Evolutionary conservation across 345 rosid genomes (phyloP).

Genomic region (Moricandia moricandioides): DNA sequence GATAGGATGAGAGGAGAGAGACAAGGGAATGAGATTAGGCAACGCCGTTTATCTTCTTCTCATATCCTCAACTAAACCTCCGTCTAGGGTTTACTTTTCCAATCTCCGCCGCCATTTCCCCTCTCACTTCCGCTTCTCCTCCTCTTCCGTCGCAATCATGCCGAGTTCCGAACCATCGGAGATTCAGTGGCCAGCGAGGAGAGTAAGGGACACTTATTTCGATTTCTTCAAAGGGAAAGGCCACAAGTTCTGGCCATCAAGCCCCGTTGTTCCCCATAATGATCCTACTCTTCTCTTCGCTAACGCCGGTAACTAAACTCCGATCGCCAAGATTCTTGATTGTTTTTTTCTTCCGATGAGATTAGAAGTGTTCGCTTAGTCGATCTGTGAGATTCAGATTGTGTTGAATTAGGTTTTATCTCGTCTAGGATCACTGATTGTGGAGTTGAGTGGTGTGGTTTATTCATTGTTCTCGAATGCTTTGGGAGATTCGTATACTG

Average conservation of each 20-base stretch:
- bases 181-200: conserved; percentile 62
- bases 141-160: conserved; percentile 10
- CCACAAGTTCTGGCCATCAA: conserved; percentile 84
- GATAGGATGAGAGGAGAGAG: conserved; percentile 9
- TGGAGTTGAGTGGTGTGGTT: background rate
- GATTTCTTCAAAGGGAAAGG: conserved; percentile 62
- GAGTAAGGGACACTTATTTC: conserved; percentile 75
- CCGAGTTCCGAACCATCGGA: conserved; percentile 41
- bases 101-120: conserved; percentile 20
- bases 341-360: background rate
- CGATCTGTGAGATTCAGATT: background rate
- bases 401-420: background rate
- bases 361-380: background rate
- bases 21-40: conserved; percentile 31
- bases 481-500: background rate
- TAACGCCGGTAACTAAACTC: conserved; percentile 62
- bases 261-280: conserved; percentile 86
- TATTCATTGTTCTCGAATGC: background rate
- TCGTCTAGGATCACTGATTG: background rate
- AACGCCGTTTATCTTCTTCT: conserved; percentile 11
- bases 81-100: conserved; percentile 37
- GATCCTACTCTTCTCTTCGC: conserved; percentile 95
- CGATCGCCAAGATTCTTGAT: background rate
- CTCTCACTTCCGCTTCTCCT: background rate
- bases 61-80: conserved; percentile 20